Percentiles rank a stretch among this genome's conserved stretches.
Conservation (phyloP, 768 basidiomycete species). For the Calocybe indica region DNA sequence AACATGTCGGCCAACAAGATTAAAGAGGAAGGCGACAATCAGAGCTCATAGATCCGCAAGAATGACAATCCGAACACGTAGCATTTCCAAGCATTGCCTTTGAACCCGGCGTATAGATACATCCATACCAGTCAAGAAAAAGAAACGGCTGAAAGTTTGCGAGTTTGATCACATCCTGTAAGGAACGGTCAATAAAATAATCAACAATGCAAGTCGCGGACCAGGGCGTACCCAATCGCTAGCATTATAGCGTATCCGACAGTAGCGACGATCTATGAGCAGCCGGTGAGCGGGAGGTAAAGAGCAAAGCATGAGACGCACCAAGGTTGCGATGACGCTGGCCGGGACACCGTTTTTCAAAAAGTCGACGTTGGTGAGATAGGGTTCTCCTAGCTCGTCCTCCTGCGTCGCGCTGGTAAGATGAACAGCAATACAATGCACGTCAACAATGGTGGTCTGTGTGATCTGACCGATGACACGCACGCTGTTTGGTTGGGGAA, state of each 20-base stretch:
- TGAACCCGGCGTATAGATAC: too few relatives aligned
- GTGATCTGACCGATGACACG: constrained; percentile 24
- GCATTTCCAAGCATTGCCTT: too few relatives aligned
- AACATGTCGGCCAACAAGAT: too few relatives aligned
- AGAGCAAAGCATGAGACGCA: constrained; percentile 29
- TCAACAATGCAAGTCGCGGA: background rate
- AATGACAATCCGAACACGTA: too few relatives aligned
- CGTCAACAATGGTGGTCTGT: constrained; percentile 9
- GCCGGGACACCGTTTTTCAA: constrained; percentile 92
- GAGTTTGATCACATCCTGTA: too few relatives aligned
- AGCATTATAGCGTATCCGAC: constrained; percentile 78
- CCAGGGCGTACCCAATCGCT: constrained; percentile 53
- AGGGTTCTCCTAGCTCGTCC: constrained; percentile 88
- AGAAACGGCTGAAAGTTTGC: too few relatives aligned
- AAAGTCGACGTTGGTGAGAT: constrained; percentile 83
- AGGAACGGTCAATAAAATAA: too few relatives aligned
- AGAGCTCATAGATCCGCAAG: too few relatives aligned
- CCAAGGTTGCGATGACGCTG: constrained; percentile 82
- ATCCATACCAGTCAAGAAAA: too few relatives aligned
- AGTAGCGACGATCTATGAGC: constrained; percentile 70
- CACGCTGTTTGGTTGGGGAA: constrained; percentile 98
- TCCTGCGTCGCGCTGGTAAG: constrained; percentile 76
- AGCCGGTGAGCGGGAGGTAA: constrained; percentile 2
- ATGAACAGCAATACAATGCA: constrained; percentile 5
- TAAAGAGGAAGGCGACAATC: too few relatives aligned